phyloP scores from a whole-genome alignment of 179 eudicot species.

The Pouteria campechiana region DNA sequence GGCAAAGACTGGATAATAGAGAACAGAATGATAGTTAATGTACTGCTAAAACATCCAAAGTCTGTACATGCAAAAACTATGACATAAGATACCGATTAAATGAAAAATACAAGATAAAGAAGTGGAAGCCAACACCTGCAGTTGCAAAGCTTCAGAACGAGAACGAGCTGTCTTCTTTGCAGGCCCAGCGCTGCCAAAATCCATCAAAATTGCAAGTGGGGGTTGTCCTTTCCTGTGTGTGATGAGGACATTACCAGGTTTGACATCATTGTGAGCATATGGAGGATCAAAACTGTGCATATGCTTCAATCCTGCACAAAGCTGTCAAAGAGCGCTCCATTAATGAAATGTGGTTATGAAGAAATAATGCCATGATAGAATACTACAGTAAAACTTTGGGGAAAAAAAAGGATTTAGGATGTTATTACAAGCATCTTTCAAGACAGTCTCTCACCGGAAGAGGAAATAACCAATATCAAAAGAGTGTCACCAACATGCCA shows the following conservation, averaged over 20 bases:
- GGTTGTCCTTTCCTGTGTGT: slow-evolving; percentile 75
- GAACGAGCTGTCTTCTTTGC: slow-evolving; percentile 81
- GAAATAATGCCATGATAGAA: too few relatives aligned
- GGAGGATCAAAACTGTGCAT: slow-evolving; percentile 91
- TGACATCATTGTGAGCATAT: slow-evolving; percentile 94
- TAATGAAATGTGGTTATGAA: not conserved
- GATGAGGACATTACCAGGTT: slow-evolving; percentile 85
- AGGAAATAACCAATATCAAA: too few relatives aligned
- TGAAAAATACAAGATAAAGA: not conserved
- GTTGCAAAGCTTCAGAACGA: slow-evolving; percentile 83
- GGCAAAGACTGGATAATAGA: too few relatives aligned
- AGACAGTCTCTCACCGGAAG: too few relatives aligned
- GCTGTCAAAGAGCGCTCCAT: slow-evolving; percentile 27
- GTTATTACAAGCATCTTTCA: too few relatives aligned
- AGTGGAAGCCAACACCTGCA: slow-evolving; percentile 50
- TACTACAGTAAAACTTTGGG: too few relatives aligned
- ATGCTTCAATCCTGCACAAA: slow-evolving; percentile 90
- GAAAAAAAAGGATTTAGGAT: too few relatives aligned
- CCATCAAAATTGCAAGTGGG: slow-evolving; percentile 84
- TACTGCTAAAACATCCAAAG: too few relatives aligned
- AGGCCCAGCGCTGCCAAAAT: slow-evolving; percentile 95
- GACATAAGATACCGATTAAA: too few relatives aligned
- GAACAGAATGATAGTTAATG: too few relatives aligned
- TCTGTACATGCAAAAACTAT: too few relatives aligned
- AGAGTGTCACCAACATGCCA: too few relatives aligned